These are phyloP conservation scores for Paecilomyces sp. DNA, from an alignment of 2,329 filamentous ascomycete genomes.

Conservation along the genomic window DNA sequence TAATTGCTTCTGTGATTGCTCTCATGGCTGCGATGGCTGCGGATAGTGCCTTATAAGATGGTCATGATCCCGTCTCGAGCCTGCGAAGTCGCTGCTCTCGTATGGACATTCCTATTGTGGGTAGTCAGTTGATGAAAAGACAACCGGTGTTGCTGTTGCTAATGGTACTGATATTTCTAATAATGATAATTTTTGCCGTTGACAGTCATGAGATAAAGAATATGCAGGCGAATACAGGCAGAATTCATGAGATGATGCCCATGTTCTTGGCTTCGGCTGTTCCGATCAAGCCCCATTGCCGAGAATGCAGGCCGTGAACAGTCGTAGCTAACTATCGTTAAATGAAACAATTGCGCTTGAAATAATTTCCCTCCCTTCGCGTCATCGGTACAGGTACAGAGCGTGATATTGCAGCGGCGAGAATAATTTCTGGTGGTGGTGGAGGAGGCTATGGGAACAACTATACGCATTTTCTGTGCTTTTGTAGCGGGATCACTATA, in stretches of 20 bases:
- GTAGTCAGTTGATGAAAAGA: not conserved
- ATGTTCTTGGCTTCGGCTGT: not conserved
- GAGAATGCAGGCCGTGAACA: too few relatives aligned
- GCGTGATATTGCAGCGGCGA: too few relatives aligned
- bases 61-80: not conserved
- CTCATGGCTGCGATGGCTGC: not conserved
- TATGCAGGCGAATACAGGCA: not conserved
- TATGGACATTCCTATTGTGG: not conserved
- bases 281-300: not conserved
- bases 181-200: not conserved
- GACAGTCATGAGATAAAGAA: not conserved
- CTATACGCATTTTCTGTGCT: too few relatives aligned
- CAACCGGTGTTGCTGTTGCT: not conserved
- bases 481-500: too few relatives aligned
- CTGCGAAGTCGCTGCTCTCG: not conserved
- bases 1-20: not conserved
- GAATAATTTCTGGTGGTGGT: too few relatives aligned
- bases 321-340: too few relatives aligned
- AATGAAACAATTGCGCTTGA: too few relatives aligned
- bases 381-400: too few relatives aligned
- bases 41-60: not conserved
- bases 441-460: too few relatives aligned
- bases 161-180: not conserved
- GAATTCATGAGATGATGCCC: not conserved
- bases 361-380: too few relatives aligned